phyloP scores from a whole-genome alignment of 73 alveolate species.

The Paramecium pentaurelia region DNA sequence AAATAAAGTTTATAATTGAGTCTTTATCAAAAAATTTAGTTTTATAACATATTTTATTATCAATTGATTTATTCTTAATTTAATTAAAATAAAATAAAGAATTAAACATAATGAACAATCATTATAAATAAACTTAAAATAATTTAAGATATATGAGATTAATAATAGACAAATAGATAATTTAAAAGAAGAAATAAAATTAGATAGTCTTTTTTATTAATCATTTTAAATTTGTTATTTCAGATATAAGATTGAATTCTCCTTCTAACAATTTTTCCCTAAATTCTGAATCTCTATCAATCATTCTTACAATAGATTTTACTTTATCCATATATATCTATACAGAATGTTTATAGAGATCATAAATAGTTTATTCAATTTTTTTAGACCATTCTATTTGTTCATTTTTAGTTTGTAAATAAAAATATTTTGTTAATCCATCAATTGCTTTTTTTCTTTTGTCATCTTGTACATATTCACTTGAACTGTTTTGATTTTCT shows the following conservation, averaged over 20 bases:
- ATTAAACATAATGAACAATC: too few species aligned
- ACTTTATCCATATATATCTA: conserved; percentile 28
- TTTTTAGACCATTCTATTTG: not conserved
- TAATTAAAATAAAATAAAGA: too few species aligned
- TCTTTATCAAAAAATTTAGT: too few species aligned
- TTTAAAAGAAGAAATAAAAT: not conserved
- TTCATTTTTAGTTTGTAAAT: not conserved
- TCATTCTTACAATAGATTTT: not conserved
- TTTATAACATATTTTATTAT: too few species aligned
- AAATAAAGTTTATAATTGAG: too few species aligned
- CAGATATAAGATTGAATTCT: not conserved
- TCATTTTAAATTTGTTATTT: not conserved
- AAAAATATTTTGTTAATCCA: not conserved
- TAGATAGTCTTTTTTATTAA: not conserved
- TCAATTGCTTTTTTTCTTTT: conserved; percentile 1
- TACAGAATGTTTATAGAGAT: not conserved
- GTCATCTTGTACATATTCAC: not conserved
- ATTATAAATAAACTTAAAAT: not conserved
- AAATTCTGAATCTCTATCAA: not conserved
- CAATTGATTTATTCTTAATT: too few species aligned
- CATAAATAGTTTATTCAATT: not conserved
- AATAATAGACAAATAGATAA: not conserved
- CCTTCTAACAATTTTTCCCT: not conserved
- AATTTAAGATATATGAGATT: not conserved
- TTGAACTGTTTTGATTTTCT: not conserved